A percentile compares a stretch with the other conserved stretches of the same genome.
Evolutionary conservation across 208 protist species (phyloP).

Genomic region (Angomonas ambiguus): DNA sequence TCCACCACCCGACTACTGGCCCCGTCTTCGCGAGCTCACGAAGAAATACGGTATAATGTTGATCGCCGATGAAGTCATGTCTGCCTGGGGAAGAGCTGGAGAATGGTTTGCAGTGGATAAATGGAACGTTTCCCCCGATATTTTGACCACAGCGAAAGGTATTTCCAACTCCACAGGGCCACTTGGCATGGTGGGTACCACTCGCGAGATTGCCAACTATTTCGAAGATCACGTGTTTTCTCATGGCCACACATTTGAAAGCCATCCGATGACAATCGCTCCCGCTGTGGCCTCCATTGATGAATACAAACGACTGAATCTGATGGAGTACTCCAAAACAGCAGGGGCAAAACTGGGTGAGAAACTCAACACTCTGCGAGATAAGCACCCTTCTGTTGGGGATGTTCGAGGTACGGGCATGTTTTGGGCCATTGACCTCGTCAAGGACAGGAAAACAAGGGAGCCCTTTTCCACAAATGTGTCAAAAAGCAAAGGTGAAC

Average conservation of each 20-base stretch:
- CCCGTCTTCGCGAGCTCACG: slow-evolving; percentile 10
- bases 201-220: slow-evolving; percentile 7
- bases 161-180: slow-evolving; percentile 6
- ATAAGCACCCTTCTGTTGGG: not conserved
- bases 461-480: slow-evolving; percentile 1
- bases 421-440: slow-evolving; percentile 6
- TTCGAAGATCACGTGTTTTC: slow-evolving; percentile 4
- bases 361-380: not conserved
- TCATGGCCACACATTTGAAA: slow-evolving; percentile 4
- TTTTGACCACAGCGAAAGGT: slow-evolving; percentile 4
- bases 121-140: slow-evolving; percentile 6
- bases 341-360: not conserved
- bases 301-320: slow-evolving; percentile 6
- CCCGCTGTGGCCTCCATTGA: slow-evolving; percentile 1
- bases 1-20: slow-evolving; percentile 1
- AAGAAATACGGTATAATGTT: slow-evolving; percentile 7
- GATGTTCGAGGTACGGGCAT: slow-evolving; percentile 4
- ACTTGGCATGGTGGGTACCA: slow-evolving; percentile 5
- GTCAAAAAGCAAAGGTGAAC: not conserved
- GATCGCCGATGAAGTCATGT: slow-evolving; percentile 10
- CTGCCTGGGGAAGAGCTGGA: slow-evolving; percentile 8
- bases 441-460: slow-evolving; percentile 2
- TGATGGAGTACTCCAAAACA: slow-evolving; percentile 7
- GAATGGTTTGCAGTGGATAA: slow-evolving; percentile 9
- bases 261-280: slow-evolving; percentile 3